A percentile compares a stretch with the other conserved stretches of the same genome.
Evolutionary conservation across 2,329 filamentous ascomycete genomes (phyloP).

Genomic region (Akanthomyces uredinophilus): DNA sequence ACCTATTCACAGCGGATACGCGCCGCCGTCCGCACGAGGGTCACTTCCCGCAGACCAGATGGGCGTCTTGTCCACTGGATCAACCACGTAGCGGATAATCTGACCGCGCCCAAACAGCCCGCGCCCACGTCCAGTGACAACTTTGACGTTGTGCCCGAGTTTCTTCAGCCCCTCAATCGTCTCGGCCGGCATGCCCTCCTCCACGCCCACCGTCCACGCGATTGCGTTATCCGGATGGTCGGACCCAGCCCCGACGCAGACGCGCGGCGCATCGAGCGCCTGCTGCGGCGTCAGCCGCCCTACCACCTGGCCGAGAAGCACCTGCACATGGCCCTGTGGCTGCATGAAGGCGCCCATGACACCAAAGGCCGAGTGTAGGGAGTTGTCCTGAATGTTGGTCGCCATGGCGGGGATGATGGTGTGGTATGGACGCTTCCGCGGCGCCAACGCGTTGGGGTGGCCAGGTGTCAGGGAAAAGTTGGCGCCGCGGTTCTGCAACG

Average conservation of each 20-base stretch:
- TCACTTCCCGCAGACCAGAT: conserved; percentile 91
- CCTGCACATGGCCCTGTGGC: conserved; percentile 92
- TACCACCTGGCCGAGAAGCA: conserved; percentile 81
- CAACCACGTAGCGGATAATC: conserved; percentile 72
- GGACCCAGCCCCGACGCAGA: conserved; percentile 77
- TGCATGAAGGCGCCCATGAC: conserved; percentile 99
- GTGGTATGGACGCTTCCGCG: conserved; percentile 87
- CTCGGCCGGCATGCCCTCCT: conserved; percentile 71
- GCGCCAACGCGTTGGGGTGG: conserved; percentile 77
- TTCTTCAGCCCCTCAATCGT: conserved; percentile 61
- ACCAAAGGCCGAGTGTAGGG: conserved; percentile 80
- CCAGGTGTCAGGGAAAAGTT: conserved; percentile 69
- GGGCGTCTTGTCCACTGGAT: conserved; percentile 59
- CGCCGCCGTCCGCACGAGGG: conserved; percentile 73
- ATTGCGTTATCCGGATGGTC: conserved; percentile 53
- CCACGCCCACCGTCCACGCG: conserved; percentile 66
- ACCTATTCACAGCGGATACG: conserved; percentile 43
- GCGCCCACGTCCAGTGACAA: conserved; percentile 61
- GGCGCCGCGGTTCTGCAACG: conserved; percentile 85
- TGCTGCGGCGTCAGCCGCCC: conserved; percentile 80
- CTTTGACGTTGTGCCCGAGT: conserved; percentile 68
- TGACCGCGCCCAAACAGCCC: conserved; percentile 80
- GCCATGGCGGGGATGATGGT: conserved; percentile 94
- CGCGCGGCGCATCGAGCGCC: conserved; percentile 83
- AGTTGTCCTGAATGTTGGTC: conserved; percentile 69